Conservation (phyloP, 371 early-diverging fungal species). For the Mucor irregularis region DNA sequence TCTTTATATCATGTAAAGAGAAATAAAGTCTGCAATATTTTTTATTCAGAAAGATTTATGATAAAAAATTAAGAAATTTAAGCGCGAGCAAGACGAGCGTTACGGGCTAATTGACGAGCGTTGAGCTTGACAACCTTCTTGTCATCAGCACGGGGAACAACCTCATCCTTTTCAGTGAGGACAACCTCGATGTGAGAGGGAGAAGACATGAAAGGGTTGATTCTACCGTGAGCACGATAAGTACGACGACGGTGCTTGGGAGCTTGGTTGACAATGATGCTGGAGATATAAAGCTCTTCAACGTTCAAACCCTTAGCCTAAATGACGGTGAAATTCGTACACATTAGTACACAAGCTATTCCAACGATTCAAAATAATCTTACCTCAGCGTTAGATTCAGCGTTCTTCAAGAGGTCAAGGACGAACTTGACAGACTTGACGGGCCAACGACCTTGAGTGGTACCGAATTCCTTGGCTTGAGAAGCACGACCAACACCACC, state of each 20-base stretch:
- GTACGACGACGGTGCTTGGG: slow-evolving; percentile 98
- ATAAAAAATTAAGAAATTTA: slow-evolving; percentile 11
- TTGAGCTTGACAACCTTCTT: slow-evolving; percentile 55
- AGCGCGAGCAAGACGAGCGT: slow-evolving; percentile 44
- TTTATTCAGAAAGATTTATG: not conserved
- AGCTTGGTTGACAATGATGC: slow-evolving; percentile 98
- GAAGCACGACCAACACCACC: slow-evolving; percentile 98
- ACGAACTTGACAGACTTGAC: slow-evolving; percentile 95
- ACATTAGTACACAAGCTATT: no score
- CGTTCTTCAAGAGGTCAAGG: slow-evolving; percentile 95
- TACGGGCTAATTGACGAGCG: slow-evolving; percentile 59
- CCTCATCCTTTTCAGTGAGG: slow-evolving; percentile 82
- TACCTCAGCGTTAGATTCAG: slow-evolving; percentile 95
- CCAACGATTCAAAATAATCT: not conserved
- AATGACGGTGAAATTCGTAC: no score
- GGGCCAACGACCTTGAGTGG: slow-evolving; percentile 99
- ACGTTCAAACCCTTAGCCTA: slow-evolving; percentile 89
- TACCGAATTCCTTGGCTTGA: slow-evolving; percentile 96
- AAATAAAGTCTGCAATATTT: not conserved
- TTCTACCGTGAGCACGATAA: slow-evolving; percentile 98
- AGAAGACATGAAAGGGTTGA: slow-evolving; percentile 91
- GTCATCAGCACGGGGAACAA: slow-evolving; percentile 68
- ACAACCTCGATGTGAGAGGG: slow-evolving; percentile 98
- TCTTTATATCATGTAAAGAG: no score
- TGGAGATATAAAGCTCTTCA: slow-evolving; percentile 86